Percentiles rank a stretch among this genome's conserved stretches.
These are phyloP conservation scores for Scutellaria barbata DNA, from an alignment of 257 asterid species.

Conservation along the genomic window DNA sequence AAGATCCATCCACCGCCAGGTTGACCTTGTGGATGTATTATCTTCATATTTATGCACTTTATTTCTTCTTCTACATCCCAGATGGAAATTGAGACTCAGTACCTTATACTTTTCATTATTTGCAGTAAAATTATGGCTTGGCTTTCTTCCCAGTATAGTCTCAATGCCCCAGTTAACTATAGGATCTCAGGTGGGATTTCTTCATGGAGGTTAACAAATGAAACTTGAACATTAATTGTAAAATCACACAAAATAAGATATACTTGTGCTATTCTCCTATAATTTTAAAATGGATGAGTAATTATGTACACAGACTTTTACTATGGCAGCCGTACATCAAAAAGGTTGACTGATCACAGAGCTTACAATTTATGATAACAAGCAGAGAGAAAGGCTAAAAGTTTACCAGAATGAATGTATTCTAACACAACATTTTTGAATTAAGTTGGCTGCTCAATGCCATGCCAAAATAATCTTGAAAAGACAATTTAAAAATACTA, in stretches of 20 bases:
- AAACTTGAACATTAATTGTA: background rate
- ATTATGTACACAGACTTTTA: background rate
- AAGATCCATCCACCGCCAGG: conserved; percentile 6
- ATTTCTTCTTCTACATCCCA: background rate
- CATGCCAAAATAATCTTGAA: background rate
- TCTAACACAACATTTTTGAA: background rate
- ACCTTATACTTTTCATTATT: background rate
- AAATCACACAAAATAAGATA: background rate
- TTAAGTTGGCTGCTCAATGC: conserved; percentile 16
- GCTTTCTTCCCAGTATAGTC: conserved; percentile 3
- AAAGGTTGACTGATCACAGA: conserved; percentile 3
- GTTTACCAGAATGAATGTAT: background rate
- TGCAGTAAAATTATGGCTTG: background rate
- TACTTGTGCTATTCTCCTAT: background rate
- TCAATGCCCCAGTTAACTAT: conserved; percentile 11
- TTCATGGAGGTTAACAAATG: background rate
- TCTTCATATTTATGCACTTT: background rate
- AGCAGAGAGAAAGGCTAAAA: background rate
- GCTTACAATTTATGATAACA: background rate
- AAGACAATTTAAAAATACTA: conserved; percentile 15
- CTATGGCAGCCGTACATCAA: background rate
- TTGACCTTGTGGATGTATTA: conserved; percentile 3
- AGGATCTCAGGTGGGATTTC: conserved; percentile 3
- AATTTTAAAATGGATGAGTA: background rate
- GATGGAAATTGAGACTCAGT: background rate